A percentile compares a stretch with the other conserved stretches of the same genome.
Evolutionary conservation across 805 yeast species (phyloP).

Genomic region (Ogataea angusta): DNA sequence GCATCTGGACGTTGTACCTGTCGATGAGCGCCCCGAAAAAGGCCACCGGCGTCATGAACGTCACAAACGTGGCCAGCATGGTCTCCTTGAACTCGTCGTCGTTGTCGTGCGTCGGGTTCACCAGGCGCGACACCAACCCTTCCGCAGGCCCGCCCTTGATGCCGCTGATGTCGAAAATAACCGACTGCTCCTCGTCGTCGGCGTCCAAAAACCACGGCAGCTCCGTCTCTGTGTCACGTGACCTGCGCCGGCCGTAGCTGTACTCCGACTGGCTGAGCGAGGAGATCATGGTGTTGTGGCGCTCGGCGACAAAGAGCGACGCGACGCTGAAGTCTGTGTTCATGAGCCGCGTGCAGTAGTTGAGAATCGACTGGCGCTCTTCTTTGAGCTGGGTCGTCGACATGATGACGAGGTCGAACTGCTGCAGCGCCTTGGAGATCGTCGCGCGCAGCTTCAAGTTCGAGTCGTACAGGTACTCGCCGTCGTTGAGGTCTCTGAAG

Average conservation of each 20-base stretch:
- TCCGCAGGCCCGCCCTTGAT: slow-evolving; percentile 81
- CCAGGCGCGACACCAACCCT: slow-evolving; percentile 76
- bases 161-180: slow-evolving; percentile 65
- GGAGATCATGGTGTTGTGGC: slow-evolving; percentile 35
- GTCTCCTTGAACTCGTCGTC: slow-evolving; percentile 60
- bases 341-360: slow-evolving; percentile 76
- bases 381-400: slow-evolving; percentile 59
- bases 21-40: slow-evolving; percentile 56
- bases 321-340: slow-evolving; percentile 66
- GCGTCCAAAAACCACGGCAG: slow-evolving; percentile 72
- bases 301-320: slow-evolving; percentile 45
- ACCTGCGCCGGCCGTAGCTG: slow-evolving; percentile 35
- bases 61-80: slow-evolving; percentile 69
- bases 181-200: slow-evolving; percentile 48
- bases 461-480: slow-evolving; percentile 29
- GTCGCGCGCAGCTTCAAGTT: slow-evolving; percentile 34
- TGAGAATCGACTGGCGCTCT: slow-evolving; percentile 66
- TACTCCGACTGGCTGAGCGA: slow-evolving; percentile 27
- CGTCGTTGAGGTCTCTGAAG: slow-evolving; percentile 33
- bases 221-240: slow-evolving; percentile 38
- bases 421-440: slow-evolving; percentile 35
- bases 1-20: slow-evolving; percentile 71
- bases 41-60: slow-evolving; percentile 66
- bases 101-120: slow-evolving; percentile 65
- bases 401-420: slow-evolving; percentile 34